phyloP scores from a whole-genome alignment of 148 eudicot species.

The Bassia scoparia region DNA sequence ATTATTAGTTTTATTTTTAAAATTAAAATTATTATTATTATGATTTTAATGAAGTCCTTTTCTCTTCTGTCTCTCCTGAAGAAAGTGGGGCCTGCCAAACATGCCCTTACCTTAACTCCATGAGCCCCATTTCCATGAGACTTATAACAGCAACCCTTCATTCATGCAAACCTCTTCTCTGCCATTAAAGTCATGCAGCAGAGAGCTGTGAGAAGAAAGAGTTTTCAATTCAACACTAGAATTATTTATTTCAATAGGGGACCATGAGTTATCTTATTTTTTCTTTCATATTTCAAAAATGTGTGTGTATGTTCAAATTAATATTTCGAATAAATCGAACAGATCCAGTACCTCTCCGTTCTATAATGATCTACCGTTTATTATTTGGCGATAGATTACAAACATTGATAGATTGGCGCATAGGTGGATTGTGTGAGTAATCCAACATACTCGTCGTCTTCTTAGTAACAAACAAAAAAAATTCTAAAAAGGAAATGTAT shows the following conservation, averaged over 20 bases:
- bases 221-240: too few relatives aligned
- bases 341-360: too few relatives aligned
- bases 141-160: slow-evolving; percentile 55
- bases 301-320: too few relatives aligned
- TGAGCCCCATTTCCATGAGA: slow-evolving; percentile 31
- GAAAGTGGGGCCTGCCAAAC: slow-evolving; percentile 25
- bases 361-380: too few relatives aligned
- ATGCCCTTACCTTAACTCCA: slow-evolving; percentile 34
- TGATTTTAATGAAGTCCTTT: slow-evolving; percentile 18
- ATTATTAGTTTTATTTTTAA: too few relatives aligned
- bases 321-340: too few relatives aligned
- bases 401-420: too few relatives aligned
- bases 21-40: neutral
- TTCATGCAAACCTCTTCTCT: slow-evolving; percentile 49
- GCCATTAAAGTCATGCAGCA: slow-evolving; percentile 41
- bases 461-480: too few relatives aligned
- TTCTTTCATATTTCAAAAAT: neutral
- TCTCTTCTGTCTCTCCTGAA: neutral
- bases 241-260: neutral
- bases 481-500: too few relatives aligned
- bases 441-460: too few relatives aligned
- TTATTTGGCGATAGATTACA: too few relatives aligned
- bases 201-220: slow-evolving; percentile 21
- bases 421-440: too few relatives aligned
- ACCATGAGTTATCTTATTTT: neutral